Base-by-base conservation (phyloP, 1,284 basidiomycete species). In the Malassezia globosa region DNA sequence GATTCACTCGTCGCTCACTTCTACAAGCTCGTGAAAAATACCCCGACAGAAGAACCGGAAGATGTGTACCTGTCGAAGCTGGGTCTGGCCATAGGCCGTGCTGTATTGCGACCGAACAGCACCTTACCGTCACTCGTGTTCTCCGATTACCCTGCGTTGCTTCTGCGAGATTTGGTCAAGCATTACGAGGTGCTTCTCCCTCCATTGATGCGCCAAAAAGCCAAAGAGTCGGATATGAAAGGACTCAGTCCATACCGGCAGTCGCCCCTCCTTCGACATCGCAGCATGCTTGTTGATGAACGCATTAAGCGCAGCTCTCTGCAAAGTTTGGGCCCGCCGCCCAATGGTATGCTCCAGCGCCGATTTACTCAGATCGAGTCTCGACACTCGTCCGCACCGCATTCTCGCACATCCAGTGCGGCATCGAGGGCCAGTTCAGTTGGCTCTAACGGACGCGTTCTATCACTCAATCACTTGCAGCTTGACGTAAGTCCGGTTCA, bases 261-360 rank as follows among this genome's bases (percentile, higher is more conserved):
- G 40, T 82, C 81, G 51, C 76, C 84, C 45, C 87, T 86, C 5
- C 69, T 81, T 19, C 79, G 88, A 37, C 92, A 90, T 68, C 82
- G 86, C 43, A 92, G 89, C 1, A 82, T 83, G 0, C 83, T 84
- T 0, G 76, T 94, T 37, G 90, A 95, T 73, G 82, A 89, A 80
- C 47, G 67, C 2, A 60, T 65, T 27, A 59, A 58, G 19, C 54
- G 67, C 7, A 59, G 55, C 18, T 52, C 54, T 13, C 57, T 68
- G 29, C 42, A n/a, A 10, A 52, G 59, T 34, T 33, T 55, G 22
- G 55, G 55, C 26, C 33, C 54, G 16, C 56, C 55, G 24, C 10
- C 25, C 6, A 48, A 57, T 22, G 58, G 55, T 16, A 16, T 16
- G 16, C 48, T 58, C 1, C 51, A 53, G 29, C 50, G 51, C 40